These are phyloP conservation scores for Globisporangium cederbergense DNA, from an alignment of 352 stramenopile species.

Conservation along the genomic window DNA sequence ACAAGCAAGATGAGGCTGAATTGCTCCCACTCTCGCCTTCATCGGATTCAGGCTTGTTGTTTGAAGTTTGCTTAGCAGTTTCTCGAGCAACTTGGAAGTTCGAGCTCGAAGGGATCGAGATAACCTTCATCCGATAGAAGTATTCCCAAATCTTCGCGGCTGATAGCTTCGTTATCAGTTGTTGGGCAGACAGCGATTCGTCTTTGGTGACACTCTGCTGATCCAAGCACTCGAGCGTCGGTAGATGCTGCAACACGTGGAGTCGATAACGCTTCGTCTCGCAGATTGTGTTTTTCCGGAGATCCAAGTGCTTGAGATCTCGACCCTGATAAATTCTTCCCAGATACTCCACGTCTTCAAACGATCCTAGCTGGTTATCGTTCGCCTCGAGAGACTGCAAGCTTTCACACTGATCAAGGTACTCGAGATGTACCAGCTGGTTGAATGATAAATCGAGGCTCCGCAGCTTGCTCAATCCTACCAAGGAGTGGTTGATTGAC, in stretches of 20 bases:
- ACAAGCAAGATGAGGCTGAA: slow-evolving; percentile 3
- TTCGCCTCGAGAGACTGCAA: slow-evolving; percentile 53
- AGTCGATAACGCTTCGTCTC: slow-evolving; percentile 64
- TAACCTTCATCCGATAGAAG: slow-evolving; percentile 8
- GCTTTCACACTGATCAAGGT: slow-evolving; percentile 32
- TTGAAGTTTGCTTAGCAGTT: slow-evolving; percentile 1
- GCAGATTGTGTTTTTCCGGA: slow-evolving; percentile 72
- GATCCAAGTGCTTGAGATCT: slow-evolving; percentile 38
- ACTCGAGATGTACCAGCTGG: slow-evolving; percentile 36
- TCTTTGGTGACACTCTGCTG: slow-evolving; percentile 40
- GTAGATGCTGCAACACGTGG: slow-evolving; percentile 51
- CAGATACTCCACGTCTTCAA: slow-evolving; percentile 53
- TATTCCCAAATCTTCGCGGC: slow-evolving; percentile 39
- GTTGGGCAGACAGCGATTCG: slow-evolving; percentile 31
- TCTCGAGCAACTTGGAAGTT: background rate
- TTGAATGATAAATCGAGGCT: slow-evolving; percentile 74
- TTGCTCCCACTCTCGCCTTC: slow-evolving; percentile 13
- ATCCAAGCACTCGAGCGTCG: slow-evolving; percentile 43
- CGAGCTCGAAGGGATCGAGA: background rate
- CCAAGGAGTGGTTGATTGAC: slow-evolving; percentile 29
- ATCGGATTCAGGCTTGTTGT: slow-evolving; percentile 26
- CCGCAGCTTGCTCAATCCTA: slow-evolving; percentile 31
- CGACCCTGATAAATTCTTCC: slow-evolving; percentile 18
- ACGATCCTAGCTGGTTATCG: slow-evolving; percentile 58
- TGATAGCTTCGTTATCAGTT: slow-evolving; percentile 48